phyloP scores from a whole-genome alignment of 208 protist genomes.

The Trichomonas gallinae region DNA sequence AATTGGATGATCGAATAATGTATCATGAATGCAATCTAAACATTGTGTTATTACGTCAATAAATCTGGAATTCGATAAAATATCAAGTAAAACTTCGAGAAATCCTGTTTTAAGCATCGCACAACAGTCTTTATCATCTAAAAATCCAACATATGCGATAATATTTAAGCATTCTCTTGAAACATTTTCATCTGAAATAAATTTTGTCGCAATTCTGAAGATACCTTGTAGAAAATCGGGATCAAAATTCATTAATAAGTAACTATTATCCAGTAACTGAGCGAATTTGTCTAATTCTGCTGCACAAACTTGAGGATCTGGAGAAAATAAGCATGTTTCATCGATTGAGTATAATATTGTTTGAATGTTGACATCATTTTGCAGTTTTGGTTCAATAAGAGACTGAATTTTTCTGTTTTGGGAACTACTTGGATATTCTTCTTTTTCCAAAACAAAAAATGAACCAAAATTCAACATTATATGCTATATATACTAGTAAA shows the following conservation, averaged over 20 bases:
- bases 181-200: neutral
- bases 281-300: neutral
- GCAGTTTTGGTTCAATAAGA: neutral
- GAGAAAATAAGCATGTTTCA: neutral
- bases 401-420: neutral
- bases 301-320: neutral
- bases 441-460: neutral
- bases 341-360: neutral
- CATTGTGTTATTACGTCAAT: neutral
- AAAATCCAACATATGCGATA: neutral
- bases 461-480: neutral
- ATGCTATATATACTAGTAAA: no score
- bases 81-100: neutral
- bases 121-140: neutral
- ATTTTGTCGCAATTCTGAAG: neutral
- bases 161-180: neutral
- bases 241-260: neutral
- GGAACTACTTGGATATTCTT: neutral
- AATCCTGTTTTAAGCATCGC: neutral
- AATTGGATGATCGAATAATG: neutral
- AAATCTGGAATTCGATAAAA: neutral
- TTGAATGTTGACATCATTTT: neutral
- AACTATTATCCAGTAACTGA: neutral
- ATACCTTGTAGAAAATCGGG: neutral
- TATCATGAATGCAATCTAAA: neutral